Conservation (phyloP, 1,284 basidiomycete species). For the Vanrija pseudolonga region DNA sequence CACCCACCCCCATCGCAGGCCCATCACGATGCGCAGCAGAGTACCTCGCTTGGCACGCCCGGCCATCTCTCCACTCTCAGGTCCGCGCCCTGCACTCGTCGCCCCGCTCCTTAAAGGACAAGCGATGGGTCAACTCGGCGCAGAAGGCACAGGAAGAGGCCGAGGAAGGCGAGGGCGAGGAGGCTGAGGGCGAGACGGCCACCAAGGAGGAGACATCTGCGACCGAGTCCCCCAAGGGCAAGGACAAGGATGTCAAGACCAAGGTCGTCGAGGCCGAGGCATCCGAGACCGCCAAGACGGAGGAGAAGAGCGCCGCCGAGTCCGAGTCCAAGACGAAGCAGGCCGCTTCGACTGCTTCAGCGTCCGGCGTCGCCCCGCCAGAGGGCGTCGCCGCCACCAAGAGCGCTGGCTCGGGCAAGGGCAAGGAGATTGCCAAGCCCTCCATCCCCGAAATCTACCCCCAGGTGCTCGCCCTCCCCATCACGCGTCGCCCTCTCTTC, state of each 20-base stretch:
- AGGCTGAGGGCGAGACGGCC: slow-evolving; percentile 1
- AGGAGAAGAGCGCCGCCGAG: slow-evolving; percentile 1
- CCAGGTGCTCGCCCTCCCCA: slow-evolving; percentile 90
- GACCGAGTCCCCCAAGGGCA: slow-evolving; percentile 22
- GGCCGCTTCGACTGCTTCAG: slow-evolving; percentile 1
- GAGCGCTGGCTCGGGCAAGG: slow-evolving; percentile 8
- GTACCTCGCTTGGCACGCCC: slow-evolving; percentile 1
- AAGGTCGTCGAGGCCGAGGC: background rate
- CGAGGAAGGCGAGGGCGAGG: slow-evolving; percentile 12
- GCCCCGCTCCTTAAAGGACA: slow-evolving; percentile 30
- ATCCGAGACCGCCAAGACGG: background rate
- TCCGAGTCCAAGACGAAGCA: background rate
- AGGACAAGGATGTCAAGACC: background rate
- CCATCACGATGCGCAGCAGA: slow-evolving; percentile 18
- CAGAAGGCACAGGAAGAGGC: slow-evolving; percentile 12
- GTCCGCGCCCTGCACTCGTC: slow-evolving; percentile 24
- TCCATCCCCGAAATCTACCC: slow-evolving; percentile 85
- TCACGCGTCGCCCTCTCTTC: slow-evolving; percentile 91
- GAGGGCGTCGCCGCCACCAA: slow-evolving; percentile 12
- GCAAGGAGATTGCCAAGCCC: slow-evolving; percentile 59
- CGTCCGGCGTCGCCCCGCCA: background rate
- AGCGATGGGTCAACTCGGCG: slow-evolving; percentile 43
- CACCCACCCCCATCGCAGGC: slow-evolving; percentile 10
- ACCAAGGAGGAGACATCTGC: slow-evolving; percentile 8
- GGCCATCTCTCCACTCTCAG: background rate